These are phyloP conservation scores for Lactarius evosmus DNA, from an alignment of 768 basidiomycete species.

Conservation along the genomic window DNA sequence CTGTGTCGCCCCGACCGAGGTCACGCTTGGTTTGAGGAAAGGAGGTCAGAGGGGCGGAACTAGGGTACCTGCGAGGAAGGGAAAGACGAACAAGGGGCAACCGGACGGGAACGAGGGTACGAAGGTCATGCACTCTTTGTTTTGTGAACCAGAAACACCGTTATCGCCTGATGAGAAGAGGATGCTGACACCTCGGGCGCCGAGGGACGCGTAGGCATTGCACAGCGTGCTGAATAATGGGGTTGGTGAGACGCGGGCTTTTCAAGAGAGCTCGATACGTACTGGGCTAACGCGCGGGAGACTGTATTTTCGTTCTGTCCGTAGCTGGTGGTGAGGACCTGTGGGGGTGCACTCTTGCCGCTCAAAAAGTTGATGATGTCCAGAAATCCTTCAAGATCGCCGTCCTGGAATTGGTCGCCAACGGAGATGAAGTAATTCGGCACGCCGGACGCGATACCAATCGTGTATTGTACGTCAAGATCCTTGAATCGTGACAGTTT, in stretches of 20 bases:
- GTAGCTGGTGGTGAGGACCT: conserved; percentile 25
- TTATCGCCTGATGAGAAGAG: conserved; percentile 30
- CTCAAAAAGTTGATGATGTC: conserved; percentile 26
- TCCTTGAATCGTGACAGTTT: conserved; percentile 18
- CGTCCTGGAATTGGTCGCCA: conserved; percentile 27
- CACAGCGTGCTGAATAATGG: conserved; percentile 20
- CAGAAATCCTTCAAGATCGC: conserved; percentile 26
- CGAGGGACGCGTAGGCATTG: conserved; percentile 25
- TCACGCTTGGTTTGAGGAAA: conserved; percentile 30
- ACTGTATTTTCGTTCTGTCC: conserved; percentile 19
- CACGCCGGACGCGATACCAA: conserved; percentile 29
- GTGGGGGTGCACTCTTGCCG: conserved; percentile 19
- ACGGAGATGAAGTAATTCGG: conserved; percentile 33
- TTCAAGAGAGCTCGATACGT: background rate
- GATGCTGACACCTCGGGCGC: conserved; percentile 24
- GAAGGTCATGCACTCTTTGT: conserved; percentile 24
- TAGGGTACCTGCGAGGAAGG: background rate
- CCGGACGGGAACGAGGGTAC: conserved; percentile 29
- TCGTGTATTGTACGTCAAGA: conserved; percentile 30
- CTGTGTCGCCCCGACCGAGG: conserved; percentile 38
- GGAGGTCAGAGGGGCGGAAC: background rate
- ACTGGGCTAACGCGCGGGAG: conserved; percentile 18
- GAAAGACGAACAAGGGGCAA: conserved; percentile 28
- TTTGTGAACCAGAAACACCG: conserved; percentile 28
- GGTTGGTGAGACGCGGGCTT: background rate